phyloP scores from a whole-genome alignment of 371 early-diverging fungal genomes.

The Paraphysoderma sedebokerense region DNA sequence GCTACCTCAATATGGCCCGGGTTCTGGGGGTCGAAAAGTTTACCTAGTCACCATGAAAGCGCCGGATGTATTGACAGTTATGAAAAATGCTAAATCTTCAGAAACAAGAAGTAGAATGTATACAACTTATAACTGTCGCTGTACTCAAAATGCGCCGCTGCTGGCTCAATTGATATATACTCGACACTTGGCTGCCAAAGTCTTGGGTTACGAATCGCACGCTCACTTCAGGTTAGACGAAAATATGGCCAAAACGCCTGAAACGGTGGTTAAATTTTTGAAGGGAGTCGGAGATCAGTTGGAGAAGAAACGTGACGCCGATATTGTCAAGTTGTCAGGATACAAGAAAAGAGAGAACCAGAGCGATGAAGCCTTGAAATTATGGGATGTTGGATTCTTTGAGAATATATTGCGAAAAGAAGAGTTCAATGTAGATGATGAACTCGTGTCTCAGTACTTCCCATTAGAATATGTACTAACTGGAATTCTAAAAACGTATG shows the following conservation, averaged over 20 bases:
- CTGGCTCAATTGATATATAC: neutral
- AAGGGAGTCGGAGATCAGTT: neutral
- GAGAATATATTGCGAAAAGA: neutral
- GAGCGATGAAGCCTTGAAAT: neutral
- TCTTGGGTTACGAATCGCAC: slow-evolving; percentile 1
- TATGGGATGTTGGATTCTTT: slow-evolving; percentile 1
- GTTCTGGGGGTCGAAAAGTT: neutral
- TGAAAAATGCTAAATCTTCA: neutral
- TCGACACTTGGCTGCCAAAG: neutral
- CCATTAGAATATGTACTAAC: slow-evolving; percentile 2
- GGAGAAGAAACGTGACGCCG: slow-evolving; percentile 1
- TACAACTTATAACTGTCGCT: neutral
- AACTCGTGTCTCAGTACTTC: slow-evolving; percentile 1
- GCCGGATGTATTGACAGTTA: neutral
- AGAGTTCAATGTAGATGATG: slow-evolving; percentile 2
- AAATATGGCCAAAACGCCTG: slow-evolving; percentile 1
- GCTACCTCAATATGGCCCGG: no score
- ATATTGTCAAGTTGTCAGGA: neutral
- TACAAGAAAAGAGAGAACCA: no score
- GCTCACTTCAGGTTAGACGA: slow-evolving; percentile 1
- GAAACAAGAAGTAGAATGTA: neutral
- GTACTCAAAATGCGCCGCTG: neutral
- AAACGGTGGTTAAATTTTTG: neutral
- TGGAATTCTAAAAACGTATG: neutral
- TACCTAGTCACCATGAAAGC: neutral